A percentile compares a stretch with the other conserved stretches of the same genome.
These are phyloP conservation scores for Pseudonectria foliicola DNA, from an alignment of 2,329 filamentous ascomycete species.

Conservation along the genomic window DNA sequence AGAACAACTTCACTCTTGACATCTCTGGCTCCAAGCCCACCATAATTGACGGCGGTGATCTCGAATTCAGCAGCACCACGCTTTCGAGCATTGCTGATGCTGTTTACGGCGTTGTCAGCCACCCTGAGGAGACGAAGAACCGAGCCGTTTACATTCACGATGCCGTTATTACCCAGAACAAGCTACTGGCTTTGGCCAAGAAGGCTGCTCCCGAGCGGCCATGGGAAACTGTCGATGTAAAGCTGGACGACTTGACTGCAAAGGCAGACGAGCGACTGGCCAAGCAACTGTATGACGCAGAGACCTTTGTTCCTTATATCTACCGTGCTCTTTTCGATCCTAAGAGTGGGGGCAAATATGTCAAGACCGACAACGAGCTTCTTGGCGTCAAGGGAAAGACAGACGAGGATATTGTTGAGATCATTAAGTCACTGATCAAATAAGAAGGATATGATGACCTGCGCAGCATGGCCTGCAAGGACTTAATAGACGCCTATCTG, in stretches of 20 bases:
- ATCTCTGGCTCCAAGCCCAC: constrained; percentile 29
- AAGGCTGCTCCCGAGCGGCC: constrained; percentile 36
- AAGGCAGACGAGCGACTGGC: constrained; percentile 24
- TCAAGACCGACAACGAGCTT: constrained; percentile 36
- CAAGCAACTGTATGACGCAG: constrained; percentile 21
- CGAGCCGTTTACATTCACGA: constrained; percentile 39
- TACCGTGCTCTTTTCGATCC: constrained; percentile 25
- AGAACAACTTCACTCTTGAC: constrained; percentile 37
- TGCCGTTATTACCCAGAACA: constrained; percentile 37
- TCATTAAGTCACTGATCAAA: constrained; percentile 16
- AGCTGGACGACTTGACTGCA: constrained; percentile 21
- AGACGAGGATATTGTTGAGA: constrained; percentile 32
- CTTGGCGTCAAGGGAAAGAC: constrained; percentile 36
- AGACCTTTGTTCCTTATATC: constrained; percentile 28
- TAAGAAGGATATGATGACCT: background rate
- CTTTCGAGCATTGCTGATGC: constrained; percentile 39
- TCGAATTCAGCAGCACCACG: constrained; percentile 39
- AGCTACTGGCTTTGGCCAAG: constrained; percentile 39
- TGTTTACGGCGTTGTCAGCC: constrained; percentile 40
- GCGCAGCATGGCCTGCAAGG: too few species aligned
- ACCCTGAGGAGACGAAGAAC: constrained; percentile 48
- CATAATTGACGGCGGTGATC: constrained; percentile 45
- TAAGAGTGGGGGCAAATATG: constrained; percentile 25
- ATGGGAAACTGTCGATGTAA: constrained; percentile 37
- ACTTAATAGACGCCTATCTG: too few species aligned